Conservation (phyloP, 441 rosid genomes). For the Biscutella laevigata region DNA sequence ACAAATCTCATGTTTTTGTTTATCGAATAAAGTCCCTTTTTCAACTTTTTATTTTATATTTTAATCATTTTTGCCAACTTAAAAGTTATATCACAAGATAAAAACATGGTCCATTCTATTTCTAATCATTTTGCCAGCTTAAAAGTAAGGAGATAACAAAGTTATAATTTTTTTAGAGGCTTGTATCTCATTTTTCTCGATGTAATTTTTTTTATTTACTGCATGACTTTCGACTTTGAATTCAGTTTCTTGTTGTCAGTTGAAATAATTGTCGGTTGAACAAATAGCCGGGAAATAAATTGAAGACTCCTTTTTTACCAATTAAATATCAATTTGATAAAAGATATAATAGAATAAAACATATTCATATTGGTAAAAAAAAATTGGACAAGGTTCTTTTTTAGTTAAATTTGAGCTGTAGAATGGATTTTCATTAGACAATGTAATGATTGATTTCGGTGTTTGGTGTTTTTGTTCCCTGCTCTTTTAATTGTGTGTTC, state of each 20-base stretch:
- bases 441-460: too few relatives aligned
- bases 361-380: too few relatives aligned
- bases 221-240: conserved; percentile 5
- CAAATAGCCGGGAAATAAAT: conserved; percentile 2
- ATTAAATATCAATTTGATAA: neutral
- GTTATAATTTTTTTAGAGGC: neutral
- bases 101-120: conserved; percentile 27
- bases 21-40: conserved; percentile 15
- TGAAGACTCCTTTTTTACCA: conserved; percentile 1
- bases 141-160: neutral
- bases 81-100: conserved; percentile 29
- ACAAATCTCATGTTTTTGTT: conserved; percentile 27
- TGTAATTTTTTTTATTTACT: neutral
- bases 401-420: too few relatives aligned
- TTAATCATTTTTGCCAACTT: conserved; percentile 24
- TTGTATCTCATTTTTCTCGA: neutral
- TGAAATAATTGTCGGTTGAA: conserved; percentile 9
- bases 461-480: too few relatives aligned
- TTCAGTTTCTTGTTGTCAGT: conserved; percentile 9
- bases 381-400: too few relatives aligned
- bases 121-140: too few relatives aligned
- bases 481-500: too few relatives aligned
- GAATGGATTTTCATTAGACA: too few relatives aligned
- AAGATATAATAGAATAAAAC: neutral
- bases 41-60: neutral